Evolutionary conservation across 2,329 filamentous ascomycete genomes (phyloP), one percentile per base, ranked within the genome.

Genomic region (Verticillium albo-atrum): DNA sequence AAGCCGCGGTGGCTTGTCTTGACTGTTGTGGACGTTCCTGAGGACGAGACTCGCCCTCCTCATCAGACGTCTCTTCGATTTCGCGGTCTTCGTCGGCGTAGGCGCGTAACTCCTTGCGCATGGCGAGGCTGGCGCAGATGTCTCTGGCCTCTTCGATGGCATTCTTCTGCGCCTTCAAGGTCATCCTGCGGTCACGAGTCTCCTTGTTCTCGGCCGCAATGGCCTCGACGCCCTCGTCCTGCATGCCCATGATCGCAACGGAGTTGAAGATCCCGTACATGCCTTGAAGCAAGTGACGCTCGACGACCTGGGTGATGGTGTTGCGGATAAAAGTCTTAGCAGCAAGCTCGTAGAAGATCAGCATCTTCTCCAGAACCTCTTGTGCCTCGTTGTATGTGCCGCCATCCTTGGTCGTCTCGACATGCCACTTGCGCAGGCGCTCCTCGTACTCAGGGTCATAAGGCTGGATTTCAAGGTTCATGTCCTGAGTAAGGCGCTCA

Each of bases 381-480:
- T 82, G 78, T 0, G 80, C 80, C 60, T 82, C 79, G 2, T 75
- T 77, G 64, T 80, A 82, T 0, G 73, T 74, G 27, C 75, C 77
- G 0, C 78, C 79, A 6, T 81, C 75, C 61, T 75, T 70, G 0
- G 75, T 75, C 0, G 72, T 68, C 6, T 75, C 70, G 0, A 71
- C 70, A 6, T 80, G 78, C 80, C 80, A 82, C 58, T 71, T 75
- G 28, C 76, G 71, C 56, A 82, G 72, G 1, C 79, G 78, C 23
- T 81, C 77, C 65, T 82, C 79, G 57, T 82, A 82, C 65, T 82
- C 80, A 0, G 80, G 79, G 57, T 82, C 80, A 56, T 80, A 82
- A 0, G 80, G 80, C 67, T 82, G 80, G 2, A 82, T 75, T 61
- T 82, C 80, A 14, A 82, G 75, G 63, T 80, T 75, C 75, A 82